Evolutionary conservation across 495 filamentous ascomycete species (phyloP).

Genomic region (Neurospora sublineolata): DNA sequence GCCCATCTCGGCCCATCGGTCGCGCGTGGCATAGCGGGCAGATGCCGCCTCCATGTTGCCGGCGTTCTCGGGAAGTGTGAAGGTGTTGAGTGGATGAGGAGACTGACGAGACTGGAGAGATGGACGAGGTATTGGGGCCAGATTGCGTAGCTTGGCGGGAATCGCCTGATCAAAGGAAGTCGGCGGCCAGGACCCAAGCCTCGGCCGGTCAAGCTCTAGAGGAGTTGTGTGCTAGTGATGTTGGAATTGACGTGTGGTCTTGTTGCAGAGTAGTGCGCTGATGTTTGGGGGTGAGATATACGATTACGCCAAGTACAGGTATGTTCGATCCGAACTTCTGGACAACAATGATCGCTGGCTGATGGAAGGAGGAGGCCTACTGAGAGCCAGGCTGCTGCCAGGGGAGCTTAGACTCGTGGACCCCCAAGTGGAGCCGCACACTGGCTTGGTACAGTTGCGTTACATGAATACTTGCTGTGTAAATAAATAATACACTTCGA

Average conservation of each 20-base stretch:
- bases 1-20: constrained; percentile 80
- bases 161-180: neutral
- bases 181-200: neutral
- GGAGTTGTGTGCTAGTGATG: neutral
- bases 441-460: neutral
- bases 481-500: constrained; percentile 1
- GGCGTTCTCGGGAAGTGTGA: neutral
- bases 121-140: neutral
- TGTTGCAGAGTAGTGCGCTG: neutral
- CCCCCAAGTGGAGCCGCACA: neutral
- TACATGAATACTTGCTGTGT: neutral
- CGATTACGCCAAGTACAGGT: neutral
- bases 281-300: neutral
- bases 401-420: neutral
- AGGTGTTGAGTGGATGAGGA: neutral
- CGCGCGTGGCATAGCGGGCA: constrained; percentile 86
- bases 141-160: neutral
- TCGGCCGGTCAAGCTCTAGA: neutral
- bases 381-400: neutral
- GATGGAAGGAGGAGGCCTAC: constrained; percentile 9
- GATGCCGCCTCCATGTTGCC: constrained; percentile 77
- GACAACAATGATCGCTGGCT: neutral
- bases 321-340: neutral
- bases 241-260: neutral
- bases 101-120: neutral